These are phyloP conservation scores for Chenopodium formosanum DNA, from an alignment of 148 eudicot species.

Conservation along the genomic window DNA sequence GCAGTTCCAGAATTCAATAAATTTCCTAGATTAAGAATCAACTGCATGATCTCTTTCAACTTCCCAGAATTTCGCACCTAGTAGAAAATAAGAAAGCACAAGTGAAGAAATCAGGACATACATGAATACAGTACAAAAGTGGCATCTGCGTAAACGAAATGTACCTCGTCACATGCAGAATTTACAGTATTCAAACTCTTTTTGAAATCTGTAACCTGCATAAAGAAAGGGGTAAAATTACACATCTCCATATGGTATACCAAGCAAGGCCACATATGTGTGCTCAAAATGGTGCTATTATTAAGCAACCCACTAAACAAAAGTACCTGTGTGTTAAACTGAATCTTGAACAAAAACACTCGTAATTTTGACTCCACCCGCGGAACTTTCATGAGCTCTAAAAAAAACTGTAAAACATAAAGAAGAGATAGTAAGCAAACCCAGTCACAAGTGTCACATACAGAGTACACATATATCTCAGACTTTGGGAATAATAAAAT, in stretches of 20 bases:
- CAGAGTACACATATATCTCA: background rate
- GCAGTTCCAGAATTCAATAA: slow-evolving; percentile 90
- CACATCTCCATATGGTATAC: slow-evolving; percentile 5
- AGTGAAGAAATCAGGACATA: slow-evolving; percentile 22
- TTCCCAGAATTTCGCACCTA: slow-evolving; percentile 79
- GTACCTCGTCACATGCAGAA: slow-evolving; percentile 86
- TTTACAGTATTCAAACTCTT: slow-evolving; percentile 75
- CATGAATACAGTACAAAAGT: slow-evolving; percentile 17
- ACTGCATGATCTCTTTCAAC: slow-evolving; percentile 82
- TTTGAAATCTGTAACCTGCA: slow-evolving; percentile 74
- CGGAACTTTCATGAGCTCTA: slow-evolving; percentile 98
- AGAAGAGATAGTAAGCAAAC: slow-evolving; percentile 11
- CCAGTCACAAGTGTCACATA: slow-evolving; percentile 2
- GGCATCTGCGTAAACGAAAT: slow-evolving; percentile 14
- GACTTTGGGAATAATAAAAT: background rate
- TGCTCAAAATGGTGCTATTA: background rate
- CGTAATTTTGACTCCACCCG: slow-evolving; percentile 89
- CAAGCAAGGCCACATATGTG: background rate
- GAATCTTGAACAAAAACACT: slow-evolving; percentile 94
- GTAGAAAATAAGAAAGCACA: slow-evolving; percentile 18
- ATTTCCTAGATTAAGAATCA: slow-evolving; percentile 76
- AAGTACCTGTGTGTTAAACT: slow-evolving; percentile 81
- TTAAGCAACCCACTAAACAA: slow-evolving; percentile 15
- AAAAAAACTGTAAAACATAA: slow-evolving; percentile 57
- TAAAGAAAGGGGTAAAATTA: slow-evolving; percentile 8